Conservation (phyloP, 2,329 filamentous ascomycete species). For the Orbilia ellipsospora region DNA sequence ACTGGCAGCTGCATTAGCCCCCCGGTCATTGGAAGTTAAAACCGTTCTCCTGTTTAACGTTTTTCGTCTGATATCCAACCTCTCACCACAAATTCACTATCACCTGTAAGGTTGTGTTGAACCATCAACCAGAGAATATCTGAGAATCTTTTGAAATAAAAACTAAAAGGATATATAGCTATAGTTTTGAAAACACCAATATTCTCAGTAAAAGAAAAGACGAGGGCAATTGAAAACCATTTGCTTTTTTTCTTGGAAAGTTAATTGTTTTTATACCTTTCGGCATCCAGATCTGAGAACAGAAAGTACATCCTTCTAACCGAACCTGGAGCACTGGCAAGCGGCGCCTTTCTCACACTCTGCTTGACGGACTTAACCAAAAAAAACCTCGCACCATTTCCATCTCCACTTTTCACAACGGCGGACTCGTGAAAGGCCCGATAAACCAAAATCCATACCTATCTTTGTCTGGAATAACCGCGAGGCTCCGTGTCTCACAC, state of each 20-base stretch:
- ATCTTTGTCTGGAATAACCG: conserved; percentile 13
- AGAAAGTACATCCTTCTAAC: conserved; percentile 46
- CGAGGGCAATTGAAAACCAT: conserved; percentile 26
- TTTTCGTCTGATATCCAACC: conserved; percentile 39
- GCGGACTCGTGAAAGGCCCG: conserved; percentile 14
- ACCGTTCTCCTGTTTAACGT: conserved; percentile 20
- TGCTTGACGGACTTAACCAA: conserved; percentile 47
- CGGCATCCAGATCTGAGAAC: conserved; percentile 37
- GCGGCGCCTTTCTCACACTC: conserved; percentile 36
- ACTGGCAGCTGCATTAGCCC: conserved; percentile 29
- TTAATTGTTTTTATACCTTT: conserved; percentile 30
- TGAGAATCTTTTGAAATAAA: no score
- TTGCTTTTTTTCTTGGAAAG: conserved; percentile 23
- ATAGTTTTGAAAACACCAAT: not conserved
- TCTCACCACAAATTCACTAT: not conserved
- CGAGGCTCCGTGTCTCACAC: not conserved
- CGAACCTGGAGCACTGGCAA: conserved; percentile 47
- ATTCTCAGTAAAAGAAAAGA: conserved; percentile 10
- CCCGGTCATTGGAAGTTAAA: not conserved
- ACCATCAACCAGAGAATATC: not conserved
- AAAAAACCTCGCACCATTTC: conserved; percentile 28
- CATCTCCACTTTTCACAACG: conserved; percentile 43
- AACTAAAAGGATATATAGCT: no score
- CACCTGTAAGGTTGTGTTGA: conserved; percentile 4
- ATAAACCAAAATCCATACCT: conserved; percentile 16